phyloP scores from a whole-genome alignment of 1,284 basidiomycete species.

The Tetrapyrgos nigripes region DNA sequence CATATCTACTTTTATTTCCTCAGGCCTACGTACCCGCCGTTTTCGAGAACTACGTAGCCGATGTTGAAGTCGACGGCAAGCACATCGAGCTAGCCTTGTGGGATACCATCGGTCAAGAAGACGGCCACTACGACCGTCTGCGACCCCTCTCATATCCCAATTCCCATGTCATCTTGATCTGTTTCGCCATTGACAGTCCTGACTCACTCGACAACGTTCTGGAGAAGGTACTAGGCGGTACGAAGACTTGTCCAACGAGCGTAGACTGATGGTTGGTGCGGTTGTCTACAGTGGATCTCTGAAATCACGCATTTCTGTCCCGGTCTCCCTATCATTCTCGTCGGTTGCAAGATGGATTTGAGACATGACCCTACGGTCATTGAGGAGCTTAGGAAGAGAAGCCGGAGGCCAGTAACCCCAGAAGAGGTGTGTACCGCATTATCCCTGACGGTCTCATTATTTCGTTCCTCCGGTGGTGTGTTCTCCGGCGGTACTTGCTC shows the following conservation, averaged over 20 bases:
- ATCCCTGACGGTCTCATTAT: neutral
- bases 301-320: slow-evolving; percentile 95
- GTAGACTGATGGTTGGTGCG: slow-evolving; percentile 9
- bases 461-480: neutral
- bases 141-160: slow-evolving; percentile 84
- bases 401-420: slow-evolving; percentile 79
- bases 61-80: slow-evolving; percentile 88
- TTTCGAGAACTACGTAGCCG: slow-evolving; percentile 91
- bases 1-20: neutral
- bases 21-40: slow-evolving; percentile 94
- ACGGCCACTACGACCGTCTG: slow-evolving; percentile 90
- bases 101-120: slow-evolving; percentile 96
- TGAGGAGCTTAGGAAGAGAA: slow-evolving; percentile 83
- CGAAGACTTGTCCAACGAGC: neutral
- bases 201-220: slow-evolving; percentile 95
- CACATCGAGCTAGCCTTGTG: slow-evolving; percentile 92
- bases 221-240: slow-evolving; percentile 74
- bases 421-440: slow-evolving; percentile 22
- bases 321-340: slow-evolving; percentile 87
- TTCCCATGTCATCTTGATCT: slow-evolving; percentile 93
- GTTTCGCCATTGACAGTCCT: slow-evolving; percentile 92
- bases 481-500: too few relatives aligned
- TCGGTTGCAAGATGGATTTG: slow-evolving; percentile 93
- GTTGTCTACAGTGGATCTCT: slow-evolving; percentile 79
- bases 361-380: slow-evolving; percentile 81